Evolutionary conservation across 1,284 basidiomycete species (phyloP).

Genomic region (Sanghuangporus sanghuang): DNA sequence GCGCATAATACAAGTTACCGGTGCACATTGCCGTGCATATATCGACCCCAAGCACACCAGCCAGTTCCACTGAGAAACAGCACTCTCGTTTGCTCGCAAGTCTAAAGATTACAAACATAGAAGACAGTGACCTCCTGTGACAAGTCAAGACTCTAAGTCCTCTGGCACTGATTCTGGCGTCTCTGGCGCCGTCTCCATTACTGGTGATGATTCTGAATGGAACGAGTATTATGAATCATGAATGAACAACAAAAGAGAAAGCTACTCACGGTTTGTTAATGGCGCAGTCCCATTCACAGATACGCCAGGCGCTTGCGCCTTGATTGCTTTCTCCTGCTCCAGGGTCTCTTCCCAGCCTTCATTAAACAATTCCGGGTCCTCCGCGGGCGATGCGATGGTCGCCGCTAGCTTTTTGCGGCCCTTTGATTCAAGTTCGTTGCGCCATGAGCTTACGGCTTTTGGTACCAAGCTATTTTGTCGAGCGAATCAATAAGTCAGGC

Average conservation of each 20-base stretch:
- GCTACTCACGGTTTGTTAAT: not conserved
- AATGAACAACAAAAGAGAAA: not conserved
- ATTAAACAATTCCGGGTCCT: constrained; percentile 70
- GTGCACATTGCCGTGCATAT: too few species aligned
- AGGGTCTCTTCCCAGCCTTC: constrained; percentile 77
- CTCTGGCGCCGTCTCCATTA: not conserved
- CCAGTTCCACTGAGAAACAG: too few species aligned
- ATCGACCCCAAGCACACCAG: too few species aligned
- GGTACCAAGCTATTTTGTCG: constrained; percentile 47
- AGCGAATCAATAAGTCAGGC: not conserved
- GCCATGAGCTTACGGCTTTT: constrained; percentile 75
- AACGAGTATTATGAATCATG: not conserved
- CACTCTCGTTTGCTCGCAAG: too few species aligned
- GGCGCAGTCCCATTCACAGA: not conserved
- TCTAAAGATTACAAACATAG: not conserved
- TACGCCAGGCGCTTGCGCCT: not conserved
- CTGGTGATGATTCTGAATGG: not conserved
- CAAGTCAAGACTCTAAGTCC: not conserved
- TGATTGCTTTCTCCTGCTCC: constrained; percentile 33
- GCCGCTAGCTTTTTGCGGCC: constrained; percentile 79
- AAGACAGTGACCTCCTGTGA: not conserved
- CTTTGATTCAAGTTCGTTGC: constrained; percentile 59
- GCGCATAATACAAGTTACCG: too few species aligned
- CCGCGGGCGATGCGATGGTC: constrained; percentile 72
- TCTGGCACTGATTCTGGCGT: not conserved